Base-by-base conservation (phyloP, 164 flowering plant genomes). In the Nymphaea colorata region DNA sequence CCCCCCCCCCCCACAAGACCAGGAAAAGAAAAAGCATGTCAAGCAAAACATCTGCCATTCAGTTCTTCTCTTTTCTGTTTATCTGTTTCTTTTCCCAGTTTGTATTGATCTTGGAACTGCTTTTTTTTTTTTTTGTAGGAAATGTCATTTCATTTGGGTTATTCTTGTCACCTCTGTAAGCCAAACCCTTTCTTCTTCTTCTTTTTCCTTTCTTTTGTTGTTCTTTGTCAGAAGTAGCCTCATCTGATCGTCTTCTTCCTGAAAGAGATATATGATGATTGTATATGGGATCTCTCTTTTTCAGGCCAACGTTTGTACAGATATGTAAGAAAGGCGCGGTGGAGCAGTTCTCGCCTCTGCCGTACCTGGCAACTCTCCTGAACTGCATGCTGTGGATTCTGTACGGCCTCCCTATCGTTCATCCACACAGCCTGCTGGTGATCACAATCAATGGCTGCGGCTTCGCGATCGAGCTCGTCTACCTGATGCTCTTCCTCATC, bases 81-180 rank as follows among this genome's bases (percentile, higher is more conserved):
- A 7, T 60, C 36, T 60, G 15, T 60, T 15, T 60, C 62, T 60
- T 61, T n/a, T 36, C 10, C 7, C 41, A 11, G 3, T 61, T 8
- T 61, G 4, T 36, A 4, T 11, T n/a, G 63, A 61, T n/a, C 17
- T 61, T n/a, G 0, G 3, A 4, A 3, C 10, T 0, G 11, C 6
- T 61, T 62, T n/a, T 16, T 43, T 70, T 36, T 61, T 65, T 53
- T 42, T 43, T 70, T 87, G 68, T 90, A 89, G 96, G 96, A 55
- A 89, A 89, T 71, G 43, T 80, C 45, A 83, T 82, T 57, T 67
- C 92, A 11, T 70, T 85, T 47, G 72, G 80, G 71, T 57, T 89
- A 76, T 89, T 86, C 78, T 65, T 86, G 51, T 85, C 96, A 44
- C 96, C 96, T 7, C 43, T 71, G 95, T 89, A 81, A 85, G 91